Evolutionary conservation across 2,329 filamentous ascomycete species (phyloP).

Genomic region (Venturia asperata): DNA sequence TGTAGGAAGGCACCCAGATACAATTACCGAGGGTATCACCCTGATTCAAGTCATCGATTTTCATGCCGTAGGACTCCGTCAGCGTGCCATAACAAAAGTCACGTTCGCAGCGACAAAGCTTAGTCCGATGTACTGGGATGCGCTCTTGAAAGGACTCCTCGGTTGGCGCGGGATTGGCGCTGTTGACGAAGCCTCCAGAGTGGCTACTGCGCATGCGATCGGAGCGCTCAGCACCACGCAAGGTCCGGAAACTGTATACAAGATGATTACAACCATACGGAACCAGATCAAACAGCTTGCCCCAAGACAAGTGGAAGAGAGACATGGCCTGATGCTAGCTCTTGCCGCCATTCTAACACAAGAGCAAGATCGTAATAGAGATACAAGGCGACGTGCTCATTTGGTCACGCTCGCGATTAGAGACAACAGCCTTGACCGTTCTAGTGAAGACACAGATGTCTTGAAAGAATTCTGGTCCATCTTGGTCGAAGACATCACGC

Average conservation of each 20-base stretch:
- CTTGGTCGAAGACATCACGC: conserved; percentile 18
- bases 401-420: too few relatives aligned
- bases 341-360: conserved; percentile 46
- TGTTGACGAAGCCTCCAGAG: conserved; percentile 64
- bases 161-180: conserved; percentile 87
- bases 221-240: conserved; percentile 48
- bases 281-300: conserved; percentile 43
- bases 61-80: conserved; percentile 81
- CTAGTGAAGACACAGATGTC: background rate
- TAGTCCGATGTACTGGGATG: conserved; percentile 56
- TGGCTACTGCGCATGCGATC: conserved; percentile 63
- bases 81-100: conserved; percentile 73
- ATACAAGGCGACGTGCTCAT: conserved; percentile 18
- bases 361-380: background rate
- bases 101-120: conserved; percentile 62
- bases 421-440: background rate
- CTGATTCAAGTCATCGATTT: conserved; percentile 91
- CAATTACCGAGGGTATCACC: conserved; percentile 69
- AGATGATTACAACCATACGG: conserved; percentile 38
- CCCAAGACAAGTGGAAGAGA: conserved; percentile 57
- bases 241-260: conserved; percentile 30
- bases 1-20: conserved; percentile 85
- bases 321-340: conserved; percentile 59
- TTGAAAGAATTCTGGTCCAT: background rate
- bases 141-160: conserved; percentile 63